Evolutionary conservation across 495 filamentous ascomycete species (phyloP).

Genomic region (Cairneyella variabilis): DNA sequence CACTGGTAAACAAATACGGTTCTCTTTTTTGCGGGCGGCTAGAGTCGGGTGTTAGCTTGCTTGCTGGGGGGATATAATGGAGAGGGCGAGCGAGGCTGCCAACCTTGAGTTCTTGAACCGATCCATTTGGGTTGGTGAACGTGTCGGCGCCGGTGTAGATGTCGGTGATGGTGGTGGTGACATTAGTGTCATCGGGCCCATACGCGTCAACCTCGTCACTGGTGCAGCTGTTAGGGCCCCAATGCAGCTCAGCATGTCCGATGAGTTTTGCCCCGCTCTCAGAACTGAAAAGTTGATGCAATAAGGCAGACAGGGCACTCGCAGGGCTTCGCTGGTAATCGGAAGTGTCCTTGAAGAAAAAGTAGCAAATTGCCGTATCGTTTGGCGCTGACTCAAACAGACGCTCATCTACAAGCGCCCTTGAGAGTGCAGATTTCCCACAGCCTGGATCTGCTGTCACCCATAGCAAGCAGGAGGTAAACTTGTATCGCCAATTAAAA

Average conservation of each 20-base stretch:
- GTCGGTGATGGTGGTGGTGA: not conserved
- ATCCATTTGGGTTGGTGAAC: not conserved
- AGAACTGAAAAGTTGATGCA: slow-evolving; percentile 30
- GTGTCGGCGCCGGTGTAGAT: not conserved
- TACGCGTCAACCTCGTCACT: no score
- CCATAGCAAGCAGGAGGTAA: slow-evolving; percentile 26
- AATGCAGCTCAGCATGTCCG: not conserved
- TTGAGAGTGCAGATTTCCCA: slow-evolving; percentile 38
- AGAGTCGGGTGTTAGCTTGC: no score
- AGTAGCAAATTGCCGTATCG: slow-evolving; percentile 32
- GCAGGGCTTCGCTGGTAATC: slow-evolving; percentile 28
- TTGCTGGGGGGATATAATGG: not conserved
- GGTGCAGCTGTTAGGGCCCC: not conserved
- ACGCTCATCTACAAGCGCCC: slow-evolving; percentile 30
- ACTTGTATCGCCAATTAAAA: no score
- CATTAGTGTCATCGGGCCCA: no score
- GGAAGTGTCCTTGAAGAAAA: slow-evolving; percentile 46
- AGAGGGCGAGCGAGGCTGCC: not conserved
- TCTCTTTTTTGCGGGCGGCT: no score
- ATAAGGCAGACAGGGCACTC: slow-evolving; percentile 22
- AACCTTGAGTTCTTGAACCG: not conserved
- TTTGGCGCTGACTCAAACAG: slow-evolving; percentile 2
- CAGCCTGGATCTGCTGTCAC: slow-evolving; percentile 41
- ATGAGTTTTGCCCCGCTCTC: no score
- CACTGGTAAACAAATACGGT: no score